Percentiles rank a stretch among this genome's conserved stretches.
Conservation (phyloP, 805 yeast genomes). For the Clavispora carvajalis region DNA sequence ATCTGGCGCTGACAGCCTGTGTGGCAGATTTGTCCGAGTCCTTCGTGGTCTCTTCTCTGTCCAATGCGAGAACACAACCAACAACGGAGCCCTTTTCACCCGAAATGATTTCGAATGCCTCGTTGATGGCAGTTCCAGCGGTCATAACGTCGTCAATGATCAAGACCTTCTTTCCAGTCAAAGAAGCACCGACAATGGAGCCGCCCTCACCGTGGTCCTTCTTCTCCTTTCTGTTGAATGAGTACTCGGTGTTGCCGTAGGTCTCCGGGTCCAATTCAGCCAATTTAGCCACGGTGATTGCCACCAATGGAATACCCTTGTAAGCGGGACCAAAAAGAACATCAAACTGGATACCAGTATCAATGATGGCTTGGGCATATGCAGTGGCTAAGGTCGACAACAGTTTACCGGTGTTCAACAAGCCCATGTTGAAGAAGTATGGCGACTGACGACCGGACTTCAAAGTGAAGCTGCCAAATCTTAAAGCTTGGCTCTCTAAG, state of each 20-base stretch:
- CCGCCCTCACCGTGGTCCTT: conserved; percentile 99
- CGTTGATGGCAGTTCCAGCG: conserved; percentile 96
- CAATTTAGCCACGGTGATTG: conserved; percentile 85
- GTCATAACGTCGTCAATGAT: conserved; percentile 97
- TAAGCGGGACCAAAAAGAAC: conserved; percentile 96
- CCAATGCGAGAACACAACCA: conserved; percentile 87
- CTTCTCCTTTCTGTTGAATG: conserved; percentile 95
- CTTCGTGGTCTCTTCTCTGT: conserved; percentile 86
- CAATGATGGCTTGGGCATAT: conserved; percentile 83
- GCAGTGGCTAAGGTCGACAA: conserved; percentile 80
- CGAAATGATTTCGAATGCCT: conserved; percentile 78
- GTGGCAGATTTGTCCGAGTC: conserved; percentile 72
- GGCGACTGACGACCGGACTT: conserved; percentile 95
- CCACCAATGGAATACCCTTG: conserved; percentile 94
- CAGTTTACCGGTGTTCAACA: conserved; percentile 74
- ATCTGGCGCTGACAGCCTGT: conserved; percentile 64
- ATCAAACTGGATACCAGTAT: conserved; percentile 78
- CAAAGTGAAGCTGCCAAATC: conserved; percentile 83
- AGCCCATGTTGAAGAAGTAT: conserved; percentile 79
- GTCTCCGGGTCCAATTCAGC: conserved; percentile 85
- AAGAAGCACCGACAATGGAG: conserved; percentile 76
- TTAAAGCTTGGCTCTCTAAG: conserved; percentile 72
- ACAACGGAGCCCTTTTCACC: conserved; percentile 67
- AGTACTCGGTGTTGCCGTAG: conserved; percentile 69
- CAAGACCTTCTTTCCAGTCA: conserved; percentile 67